phyloP scores from a whole-genome alignment of 805 yeast genomes.

The Cyberlindnera euphorbiiphila region DNA sequence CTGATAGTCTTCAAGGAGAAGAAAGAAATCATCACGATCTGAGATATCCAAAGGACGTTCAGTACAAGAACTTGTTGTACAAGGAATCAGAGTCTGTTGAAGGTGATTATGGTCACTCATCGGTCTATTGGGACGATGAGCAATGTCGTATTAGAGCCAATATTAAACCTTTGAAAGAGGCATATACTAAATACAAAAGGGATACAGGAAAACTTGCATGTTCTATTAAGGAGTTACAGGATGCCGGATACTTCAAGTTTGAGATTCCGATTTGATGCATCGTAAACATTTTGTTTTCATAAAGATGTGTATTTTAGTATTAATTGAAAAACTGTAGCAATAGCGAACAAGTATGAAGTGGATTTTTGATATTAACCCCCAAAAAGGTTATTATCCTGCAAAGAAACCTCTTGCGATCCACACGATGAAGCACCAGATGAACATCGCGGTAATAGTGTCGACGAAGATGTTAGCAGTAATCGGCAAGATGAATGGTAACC shows the following conservation, averaged over 20 bases:
- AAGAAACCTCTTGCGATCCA: background rate
- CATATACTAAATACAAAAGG: slow-evolving; percentile 37
- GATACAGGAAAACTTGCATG: slow-evolving; percentile 37
- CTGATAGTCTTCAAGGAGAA: slow-evolving; percentile 41
- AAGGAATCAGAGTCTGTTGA: slow-evolving; percentile 35
- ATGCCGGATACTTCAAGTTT: slow-evolving; percentile 33
- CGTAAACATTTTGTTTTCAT: too few species aligned
- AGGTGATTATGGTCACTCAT: slow-evolving; percentile 41
- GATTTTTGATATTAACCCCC: slow-evolving; percentile 1
- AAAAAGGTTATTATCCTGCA: background rate
- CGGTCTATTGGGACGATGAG: slow-evolving; percentile 49
- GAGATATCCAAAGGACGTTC: slow-evolving; percentile 53
- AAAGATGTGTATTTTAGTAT: too few species aligned
- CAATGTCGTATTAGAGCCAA: slow-evolving; percentile 41
- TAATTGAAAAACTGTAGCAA: too few species aligned
- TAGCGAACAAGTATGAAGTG: too few species aligned
- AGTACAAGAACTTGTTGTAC: slow-evolving; percentile 47
- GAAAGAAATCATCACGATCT: slow-evolving; percentile 50
- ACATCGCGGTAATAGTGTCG: background rate
- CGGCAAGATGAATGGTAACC: background rate
- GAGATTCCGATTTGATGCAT: slow-evolving; percentile 17
- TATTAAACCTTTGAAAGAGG: slow-evolving; percentile 42
- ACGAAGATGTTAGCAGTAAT: background rate
- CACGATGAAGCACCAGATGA: slow-evolving; percentile 1
- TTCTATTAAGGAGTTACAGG: slow-evolving; percentile 37